Evolutionary conservation across 140 eudicot species (phyloP).

Genomic region (Anethum foeniculum): DNA sequence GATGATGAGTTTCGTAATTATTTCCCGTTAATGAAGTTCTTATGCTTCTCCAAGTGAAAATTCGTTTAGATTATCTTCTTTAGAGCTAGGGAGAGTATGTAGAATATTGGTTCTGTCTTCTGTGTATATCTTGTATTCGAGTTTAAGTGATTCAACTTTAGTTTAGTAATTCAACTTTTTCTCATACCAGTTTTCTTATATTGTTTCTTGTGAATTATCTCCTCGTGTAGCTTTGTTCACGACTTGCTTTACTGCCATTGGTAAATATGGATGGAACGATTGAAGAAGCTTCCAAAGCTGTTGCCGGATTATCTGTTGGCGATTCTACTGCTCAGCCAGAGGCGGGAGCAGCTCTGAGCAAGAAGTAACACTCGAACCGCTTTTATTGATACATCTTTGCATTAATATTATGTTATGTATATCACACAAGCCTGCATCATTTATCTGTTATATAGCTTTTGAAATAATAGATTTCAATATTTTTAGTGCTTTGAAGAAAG

Average conservation of each 20-base stretch:
- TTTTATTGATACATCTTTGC: not conserved
- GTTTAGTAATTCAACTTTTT: not conserved
- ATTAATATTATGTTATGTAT: not conserved
- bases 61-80: not conserved
- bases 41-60: not conserved
- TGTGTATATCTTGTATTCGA: not conserved
- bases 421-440: not conserved
- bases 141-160: not conserved
- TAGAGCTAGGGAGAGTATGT: not conserved
- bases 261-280: constrained; percentile 26
- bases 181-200: not conserved
- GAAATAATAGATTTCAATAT: not conserved
- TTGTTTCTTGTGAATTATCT: no score
- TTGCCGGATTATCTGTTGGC: constrained; percentile 15
- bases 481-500: constrained; percentile 38
- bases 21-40: not conserved
- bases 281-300: constrained; percentile 14
- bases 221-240: not conserved
- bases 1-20: not conserved
- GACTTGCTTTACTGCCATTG: not conserved
- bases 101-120: not conserved
- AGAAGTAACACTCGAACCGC: not conserved
- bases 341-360: constrained; percentile 12
- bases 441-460: not conserved
- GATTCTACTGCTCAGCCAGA: constrained; percentile 23